These are phyloP conservation scores for Backusella westeae DNA, from an alignment of 192 early-diverging fungal species.

Conservation along the genomic window DNA sequence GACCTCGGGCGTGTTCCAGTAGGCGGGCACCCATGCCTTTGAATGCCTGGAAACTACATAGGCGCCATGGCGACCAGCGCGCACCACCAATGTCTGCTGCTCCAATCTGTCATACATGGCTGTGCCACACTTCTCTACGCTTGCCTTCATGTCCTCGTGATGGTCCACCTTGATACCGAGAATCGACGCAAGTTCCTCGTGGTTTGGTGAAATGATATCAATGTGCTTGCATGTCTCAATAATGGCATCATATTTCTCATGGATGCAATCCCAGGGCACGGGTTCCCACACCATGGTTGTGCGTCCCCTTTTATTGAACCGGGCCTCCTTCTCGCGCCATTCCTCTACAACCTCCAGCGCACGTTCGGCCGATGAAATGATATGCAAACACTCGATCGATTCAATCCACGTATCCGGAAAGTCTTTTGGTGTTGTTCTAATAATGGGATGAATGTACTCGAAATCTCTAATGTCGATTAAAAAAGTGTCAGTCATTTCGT, in stretches of 20 bases:
- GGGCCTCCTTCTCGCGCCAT: constrained; percentile 19
- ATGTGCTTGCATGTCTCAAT: constrained; percentile 1
- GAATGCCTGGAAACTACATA: constrained; percentile 12
- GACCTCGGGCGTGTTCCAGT: constrained; percentile 23
- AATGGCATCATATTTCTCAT: constrained; percentile 17
- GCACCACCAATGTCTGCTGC: constrained; percentile 18
- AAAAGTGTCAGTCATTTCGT: neutral
- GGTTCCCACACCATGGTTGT: constrained; percentile 47
- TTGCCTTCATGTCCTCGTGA: neutral
- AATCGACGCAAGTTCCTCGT: constrained; percentile 41
- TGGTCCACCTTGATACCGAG: constrained; percentile 25
- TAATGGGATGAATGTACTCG: constrained; percentile 36
- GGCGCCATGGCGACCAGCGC: constrained; percentile 36
- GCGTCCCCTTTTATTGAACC: constrained; percentile 1
- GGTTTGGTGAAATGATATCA: constrained; percentile 42
- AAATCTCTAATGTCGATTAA: constrained; percentile 24
- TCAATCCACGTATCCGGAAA: constrained; percentile 35
- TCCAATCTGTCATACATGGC: neutral
- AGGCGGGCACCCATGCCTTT: constrained; percentile 33
- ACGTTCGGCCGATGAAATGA: constrained; percentile 36
- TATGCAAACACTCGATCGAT: constrained; percentile 29
- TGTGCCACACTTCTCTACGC: constrained; percentile 21
- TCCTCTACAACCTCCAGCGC: constrained; percentile 27
- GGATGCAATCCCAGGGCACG: constrained; percentile 28
- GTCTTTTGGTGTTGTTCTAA: constrained; percentile 31